Evolutionary conservation across 192 early-diverging fungal species (phyloP).

Genomic region (Phycomyces blakesleeanus): DNA sequence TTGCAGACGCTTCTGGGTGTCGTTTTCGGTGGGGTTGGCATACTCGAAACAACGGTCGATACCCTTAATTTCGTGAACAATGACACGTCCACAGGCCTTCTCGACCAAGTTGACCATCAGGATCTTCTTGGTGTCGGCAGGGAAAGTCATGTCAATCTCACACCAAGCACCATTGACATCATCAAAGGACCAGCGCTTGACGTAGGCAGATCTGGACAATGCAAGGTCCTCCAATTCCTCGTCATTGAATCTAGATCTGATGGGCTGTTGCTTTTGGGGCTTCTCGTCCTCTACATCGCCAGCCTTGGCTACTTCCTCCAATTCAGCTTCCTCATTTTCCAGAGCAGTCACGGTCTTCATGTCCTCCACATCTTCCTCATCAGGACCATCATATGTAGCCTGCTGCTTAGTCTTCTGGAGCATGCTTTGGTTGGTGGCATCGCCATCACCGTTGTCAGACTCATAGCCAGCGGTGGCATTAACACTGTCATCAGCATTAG

Average conservation of each 20-base stretch:
- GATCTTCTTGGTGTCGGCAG: constrained; percentile 87
- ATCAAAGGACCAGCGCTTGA: constrained; percentile 70
- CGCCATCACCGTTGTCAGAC: constrained; percentile 61
- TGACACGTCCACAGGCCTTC: constrained; percentile 61
- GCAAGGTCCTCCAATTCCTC: constrained; percentile 57
- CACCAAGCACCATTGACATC: constrained; percentile 63
- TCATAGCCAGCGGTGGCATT: constrained; percentile 18
- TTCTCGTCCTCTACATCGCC: constrained; percentile 42
- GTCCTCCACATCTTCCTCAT: constrained; percentile 78
- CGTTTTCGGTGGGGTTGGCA: constrained; percentile 73
- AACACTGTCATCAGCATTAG: constrained; percentile 23
- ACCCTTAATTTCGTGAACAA: constrained; percentile 84
- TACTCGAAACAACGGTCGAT: constrained; percentile 79
- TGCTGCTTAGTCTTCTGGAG: constrained; percentile 57
- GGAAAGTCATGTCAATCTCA: constrained; percentile 82
- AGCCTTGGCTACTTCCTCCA: constrained; percentile 29
- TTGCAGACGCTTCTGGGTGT: constrained; percentile 67
- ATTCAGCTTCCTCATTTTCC: constrained; percentile 48
- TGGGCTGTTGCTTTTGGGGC: constrained; percentile 34
- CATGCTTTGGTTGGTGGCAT: constrained; percentile 69
- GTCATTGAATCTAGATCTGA: constrained; percentile 30
- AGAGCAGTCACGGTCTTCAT: constrained; percentile 38
- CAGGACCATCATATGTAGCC: constrained; percentile 76
- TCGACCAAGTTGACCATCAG: constrained; percentile 90
- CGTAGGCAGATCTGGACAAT: constrained; percentile 52